A percentile compares a stretch with the other conserved stretches of the same genome.
These are phyloP conservation scores for Rhinocladiella mackenziei DNA, from an alignment of 2,329 filamentous ascomycete species.

Conservation along the genomic window DNA sequence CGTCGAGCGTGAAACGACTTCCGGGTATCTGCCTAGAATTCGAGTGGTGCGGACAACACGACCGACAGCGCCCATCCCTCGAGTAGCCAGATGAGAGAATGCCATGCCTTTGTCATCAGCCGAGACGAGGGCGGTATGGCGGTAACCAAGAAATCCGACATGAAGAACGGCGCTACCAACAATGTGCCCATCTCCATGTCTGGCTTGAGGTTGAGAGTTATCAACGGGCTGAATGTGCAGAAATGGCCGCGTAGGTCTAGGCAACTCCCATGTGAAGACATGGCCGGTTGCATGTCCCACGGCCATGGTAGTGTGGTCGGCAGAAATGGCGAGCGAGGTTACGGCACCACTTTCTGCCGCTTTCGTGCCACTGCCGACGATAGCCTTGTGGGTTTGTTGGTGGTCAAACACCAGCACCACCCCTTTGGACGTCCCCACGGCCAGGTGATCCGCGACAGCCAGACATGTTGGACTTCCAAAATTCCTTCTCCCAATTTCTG, in stretches of 20 bases:
- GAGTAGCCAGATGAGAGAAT: constrained; percentile 90
- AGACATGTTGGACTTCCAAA: constrained; percentile 91
- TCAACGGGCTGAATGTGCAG: constrained; percentile 78
- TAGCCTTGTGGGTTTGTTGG: constrained; percentile 88
- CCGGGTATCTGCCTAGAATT: constrained; percentile 86
- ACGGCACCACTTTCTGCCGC: constrained; percentile 88
- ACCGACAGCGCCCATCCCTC: constrained; percentile 81
- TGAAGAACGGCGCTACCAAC: constrained; percentile 75
- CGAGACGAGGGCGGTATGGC: constrained; percentile 90
- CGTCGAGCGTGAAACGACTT: constrained; percentile 57
- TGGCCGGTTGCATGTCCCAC: constrained; percentile 83
- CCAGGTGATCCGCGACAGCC: constrained; percentile 80
- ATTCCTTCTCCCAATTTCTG: constrained; percentile 83
- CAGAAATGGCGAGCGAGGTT: constrained; percentile 82
- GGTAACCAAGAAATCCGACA: constrained; percentile 88
- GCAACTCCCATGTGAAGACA: constrained; percentile 96
- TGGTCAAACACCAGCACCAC: constrained; percentile 96
- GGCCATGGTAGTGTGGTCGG: constrained; percentile 87
- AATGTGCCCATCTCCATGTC: constrained; percentile 76
- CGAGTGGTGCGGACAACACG: constrained; percentile 83
- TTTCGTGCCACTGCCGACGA: constrained; percentile 90
- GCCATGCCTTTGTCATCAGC: constrained; percentile 96
- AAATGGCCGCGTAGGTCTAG: constrained; percentile 77
- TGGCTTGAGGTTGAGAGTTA: constrained; percentile 58
- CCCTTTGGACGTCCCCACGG: constrained; percentile 88